Percentiles rank a stretch among this genome's conserved stretches.
Conservation (phyloP, 306 rosid genomes). For the Corylus americana region DNA sequence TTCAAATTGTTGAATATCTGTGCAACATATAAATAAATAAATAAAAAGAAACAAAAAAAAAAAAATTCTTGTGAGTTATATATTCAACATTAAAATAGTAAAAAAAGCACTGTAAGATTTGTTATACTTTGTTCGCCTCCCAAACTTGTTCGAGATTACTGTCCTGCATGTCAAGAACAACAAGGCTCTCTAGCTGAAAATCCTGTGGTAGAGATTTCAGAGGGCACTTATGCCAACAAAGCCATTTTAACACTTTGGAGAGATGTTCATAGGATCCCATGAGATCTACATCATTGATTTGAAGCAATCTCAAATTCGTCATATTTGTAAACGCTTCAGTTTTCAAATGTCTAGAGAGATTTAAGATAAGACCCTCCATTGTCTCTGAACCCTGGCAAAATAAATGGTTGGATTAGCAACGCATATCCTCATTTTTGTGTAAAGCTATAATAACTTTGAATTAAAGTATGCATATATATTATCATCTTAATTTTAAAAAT, state of each 20-base stretch:
- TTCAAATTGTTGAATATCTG: not conserved
- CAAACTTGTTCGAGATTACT: not conserved
- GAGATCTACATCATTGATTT: not conserved
- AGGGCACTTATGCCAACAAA: not conserved
- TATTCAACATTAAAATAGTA: too few relatives aligned
- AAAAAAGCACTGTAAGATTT: not conserved
- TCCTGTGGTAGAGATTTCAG: not conserved
- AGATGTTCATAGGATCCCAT: not conserved
- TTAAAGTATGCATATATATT: too few relatives aligned
- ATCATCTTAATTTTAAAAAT: too few relatives aligned
- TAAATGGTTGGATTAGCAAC: too few relatives aligned
- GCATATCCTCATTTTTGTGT: not conserved
- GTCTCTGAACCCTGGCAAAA: not conserved
- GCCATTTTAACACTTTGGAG: not conserved
- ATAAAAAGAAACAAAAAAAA: too few relatives aligned
- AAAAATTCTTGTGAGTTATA: not conserved
- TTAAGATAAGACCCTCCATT: not conserved
- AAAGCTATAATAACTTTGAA: not conserved
- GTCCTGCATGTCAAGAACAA: not conserved
- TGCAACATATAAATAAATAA: not conserved
- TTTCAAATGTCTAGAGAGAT: not conserved
- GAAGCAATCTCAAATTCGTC: not conserved
- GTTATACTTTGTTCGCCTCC: not conserved
- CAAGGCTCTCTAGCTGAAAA: not conserved
- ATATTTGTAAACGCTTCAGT: not conserved